phyloP scores from a whole-genome alignment of 1,284 basidiomycete genomes.

The Gomphus sp. region DNA sequence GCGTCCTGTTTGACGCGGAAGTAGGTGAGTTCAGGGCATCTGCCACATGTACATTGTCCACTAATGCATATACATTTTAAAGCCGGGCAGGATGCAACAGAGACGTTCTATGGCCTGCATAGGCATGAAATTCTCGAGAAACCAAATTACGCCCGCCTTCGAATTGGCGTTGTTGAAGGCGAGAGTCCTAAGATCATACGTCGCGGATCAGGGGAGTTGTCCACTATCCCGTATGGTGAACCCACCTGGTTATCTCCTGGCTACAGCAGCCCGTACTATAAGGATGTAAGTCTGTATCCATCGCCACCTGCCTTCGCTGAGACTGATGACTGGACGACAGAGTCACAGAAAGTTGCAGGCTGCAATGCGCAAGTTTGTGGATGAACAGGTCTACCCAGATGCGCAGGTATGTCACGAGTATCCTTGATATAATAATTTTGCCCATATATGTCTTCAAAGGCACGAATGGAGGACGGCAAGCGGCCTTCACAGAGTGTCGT shows the following conservation, averaged over 20 bases:
- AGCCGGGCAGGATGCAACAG: constrained; percentile 43
- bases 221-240: constrained; percentile 40
- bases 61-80: neutral
- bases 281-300: constrained; percentile 17
- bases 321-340: constrained; percentile 16
- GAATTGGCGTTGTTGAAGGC: constrained; percentile 30
- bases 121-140: constrained; percentile 36
- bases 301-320: neutral
- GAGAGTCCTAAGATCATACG: constrained; percentile 25
- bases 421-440: neutral
- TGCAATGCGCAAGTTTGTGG: constrained; percentile 43
- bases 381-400: constrained; percentile 37
- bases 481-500: constrained; percentile 54
- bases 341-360: constrained; percentile 32
- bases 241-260: constrained; percentile 31
- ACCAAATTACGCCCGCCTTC: constrained; percentile 29
- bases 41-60: neutral
- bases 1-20: constrained; percentile 65
- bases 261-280: constrained; percentile 36
- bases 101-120: constrained; percentile 42
- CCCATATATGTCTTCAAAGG: constrained; percentile 26
- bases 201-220: constrained; percentile 25
- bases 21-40: constrained; percentile 42
- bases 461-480: constrained; percentile 71
- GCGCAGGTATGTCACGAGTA: constrained; percentile 15